Base-by-base conservation (phyloP, 257 asterid species). In the Anisodus tanguticus region DNA sequence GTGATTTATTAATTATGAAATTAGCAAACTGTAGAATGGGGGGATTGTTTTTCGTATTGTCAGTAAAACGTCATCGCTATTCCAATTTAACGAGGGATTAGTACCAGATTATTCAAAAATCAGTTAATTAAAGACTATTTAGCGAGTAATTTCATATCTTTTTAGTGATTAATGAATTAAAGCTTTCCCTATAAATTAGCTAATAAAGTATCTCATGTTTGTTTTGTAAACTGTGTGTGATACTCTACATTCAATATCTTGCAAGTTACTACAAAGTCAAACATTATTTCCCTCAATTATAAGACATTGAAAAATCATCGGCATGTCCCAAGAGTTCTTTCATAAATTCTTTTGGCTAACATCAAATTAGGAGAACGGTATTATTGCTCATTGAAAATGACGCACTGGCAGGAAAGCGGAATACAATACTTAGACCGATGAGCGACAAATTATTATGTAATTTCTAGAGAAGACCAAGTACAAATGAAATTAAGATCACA, bases 301-400 rank as follows among this genome's bases (percentile, higher is more conserved):
- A 76, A 51, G 47, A 76, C 41, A 76, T 76, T 76, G 81, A 12
- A 22, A 76, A 26, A 22, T 76, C 3, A 51, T 76, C 4, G 45
- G 81, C 63, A 22, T 49, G 7, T 51, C 41, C 39, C 9, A 19
- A 31, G 37, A 41, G 12, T 11, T 60, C 4, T 22, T n/a, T 60
- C 41, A 49, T 16, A 19, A 80, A 12, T 59, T 43, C 49, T 47
- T 81, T 8, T 81, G 76, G 76, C 19, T 41, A 19, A 22, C 76
- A 81, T 62, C 43, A 31, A 31, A 41, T 59, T 5, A 19, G 41
- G 70, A 80, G 41, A 64, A 49, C 3, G 49, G 0, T 59, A 60
- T 81, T 10, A 81, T 62, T 41, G 62, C 57, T 8, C 31, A 6
- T 66, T 62, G 84, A 60, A 62, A 81, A 31, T 62, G 62, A 81